Conservation (phyloP, 768 basidiomycete species). For the Crucibulum laeve region DNA sequence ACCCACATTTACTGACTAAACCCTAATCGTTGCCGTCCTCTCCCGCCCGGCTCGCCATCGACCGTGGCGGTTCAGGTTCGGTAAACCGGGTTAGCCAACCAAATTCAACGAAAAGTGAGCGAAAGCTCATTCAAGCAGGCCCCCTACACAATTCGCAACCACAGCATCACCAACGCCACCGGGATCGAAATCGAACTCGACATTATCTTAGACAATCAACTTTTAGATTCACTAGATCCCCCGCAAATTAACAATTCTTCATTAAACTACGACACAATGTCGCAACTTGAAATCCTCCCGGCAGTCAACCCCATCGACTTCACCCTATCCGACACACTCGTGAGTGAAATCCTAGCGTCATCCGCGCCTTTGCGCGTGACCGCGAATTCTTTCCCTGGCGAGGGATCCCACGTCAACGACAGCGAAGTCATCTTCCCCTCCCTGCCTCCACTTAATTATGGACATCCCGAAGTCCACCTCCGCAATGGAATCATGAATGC, state of each 20-base stretch:
- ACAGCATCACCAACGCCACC: neutral
- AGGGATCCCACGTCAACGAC: constrained; percentile 22
- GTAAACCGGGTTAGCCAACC: constrained; percentile 44
- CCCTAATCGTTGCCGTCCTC: constrained; percentile 48
- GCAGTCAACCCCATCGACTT: constrained; percentile 30
- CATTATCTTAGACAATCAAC: too few species aligned
- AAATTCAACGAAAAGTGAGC: too few species aligned
- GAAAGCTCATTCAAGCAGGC: too few species aligned
- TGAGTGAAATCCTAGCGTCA: constrained; percentile 34
- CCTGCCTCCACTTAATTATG: constrained; percentile 63
- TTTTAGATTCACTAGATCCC: constrained; percentile 24
- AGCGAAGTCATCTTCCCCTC: constrained; percentile 51
- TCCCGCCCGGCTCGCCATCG: constrained; percentile 53
- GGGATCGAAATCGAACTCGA: too few species aligned
- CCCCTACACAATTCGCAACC: too few species aligned
- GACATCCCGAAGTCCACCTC: constrained; percentile 72
- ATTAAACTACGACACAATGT: constrained; percentile 46
- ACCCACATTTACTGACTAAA: constrained; percentile 52
- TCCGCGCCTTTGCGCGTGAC: constrained; percentile 68
- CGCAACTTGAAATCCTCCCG: constrained; percentile 49
- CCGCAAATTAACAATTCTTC: constrained; percentile 11
- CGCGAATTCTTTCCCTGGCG: constrained; percentile 17
- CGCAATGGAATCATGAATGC: constrained; percentile 74
- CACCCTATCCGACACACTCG: constrained; percentile 18
- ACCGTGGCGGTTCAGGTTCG: constrained; percentile 77